A percentile compares a stretch with the other conserved stretches of the same genome.
phyloP scores from a whole-genome alignment of 75 land plant genomes.

The Cryptomeria japonica region DNA sequence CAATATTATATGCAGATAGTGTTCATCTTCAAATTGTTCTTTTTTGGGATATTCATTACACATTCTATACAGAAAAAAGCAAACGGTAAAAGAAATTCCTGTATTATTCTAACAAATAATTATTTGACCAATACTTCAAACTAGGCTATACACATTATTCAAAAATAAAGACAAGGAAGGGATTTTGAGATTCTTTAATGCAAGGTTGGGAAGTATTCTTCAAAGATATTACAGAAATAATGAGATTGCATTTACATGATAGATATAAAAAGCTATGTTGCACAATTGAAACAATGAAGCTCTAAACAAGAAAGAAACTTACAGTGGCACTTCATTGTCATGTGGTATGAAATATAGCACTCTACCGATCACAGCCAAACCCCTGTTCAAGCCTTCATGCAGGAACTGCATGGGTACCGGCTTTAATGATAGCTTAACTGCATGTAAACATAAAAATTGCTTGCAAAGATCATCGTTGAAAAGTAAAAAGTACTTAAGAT shows the following conservation, averaged over 20 bases:
- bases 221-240: background rate
- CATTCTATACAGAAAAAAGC: background rate
- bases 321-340: slow-evolving; percentile 77
- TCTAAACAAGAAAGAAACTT: slow-evolving; percentile 20
- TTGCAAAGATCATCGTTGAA: background rate
- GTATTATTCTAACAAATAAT: background rate
- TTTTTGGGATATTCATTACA: background rate
- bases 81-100: background rate
- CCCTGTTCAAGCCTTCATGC: slow-evolving; percentile 75
- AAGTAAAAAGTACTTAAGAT: background rate
- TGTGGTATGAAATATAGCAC: slow-evolving; percentile 64
- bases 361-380: slow-evolving; percentile 63
- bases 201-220: background rate
- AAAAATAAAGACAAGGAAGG: background rate
- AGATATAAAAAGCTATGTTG: background rate
- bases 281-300: background rate
- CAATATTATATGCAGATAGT: background rate
- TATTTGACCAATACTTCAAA: background rate
- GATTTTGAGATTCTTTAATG: background rate
- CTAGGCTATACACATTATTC: background rate
- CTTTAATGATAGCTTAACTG: slow-evolving; percentile 56
- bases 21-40: background rate
- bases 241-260: background rate
- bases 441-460: background rate
- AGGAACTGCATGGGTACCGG: slow-evolving; percentile 43